Evolutionary conservation across 2,329 filamentous ascomycete species (phyloP), one percentile per base, ranked within the genome.

Genomic region (Leptographium galeiforme): DNA sequence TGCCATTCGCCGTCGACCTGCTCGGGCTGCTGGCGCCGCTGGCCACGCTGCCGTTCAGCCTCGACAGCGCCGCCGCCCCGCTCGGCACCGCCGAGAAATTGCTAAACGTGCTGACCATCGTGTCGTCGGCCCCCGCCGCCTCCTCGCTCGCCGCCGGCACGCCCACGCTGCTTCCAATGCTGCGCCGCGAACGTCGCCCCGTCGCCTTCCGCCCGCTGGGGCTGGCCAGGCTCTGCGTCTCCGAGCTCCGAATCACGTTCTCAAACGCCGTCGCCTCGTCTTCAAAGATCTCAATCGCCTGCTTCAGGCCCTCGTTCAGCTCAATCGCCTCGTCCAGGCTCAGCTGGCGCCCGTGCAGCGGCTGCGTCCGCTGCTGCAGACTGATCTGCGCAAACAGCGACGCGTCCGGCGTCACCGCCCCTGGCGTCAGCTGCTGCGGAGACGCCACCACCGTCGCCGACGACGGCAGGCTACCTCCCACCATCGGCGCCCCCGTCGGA

Each of bases 61-160:
- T 13, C 41, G 50, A 48, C 13, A 36, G 41, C 10, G 55, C 11
- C 49, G 30, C 51, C 8, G 55, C 6, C 43, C 30, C 48, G 61
- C 91, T 88, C 7, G 89, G 89, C 52, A 95, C 81, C 10, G 88
- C 89, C 1, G 91, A 96, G 68, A 96, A 96, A 13, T 78, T 82
- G 71, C 89, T 95, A 65, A 95, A 86, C 4, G 84, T 84, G 75
- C 88, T 95, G 67, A 89, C 75, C 78, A 84, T 70, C 46, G 82
- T 85, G 60, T 88, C 84, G 59, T 89, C 84, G 1, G 76, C 78
- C 45, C 76, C 76, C 45, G 74, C 72, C n/a, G 67, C 59, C 12
- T 67, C 65, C 34, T 64, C 61, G 41, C 63, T 64, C n/a, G 56
- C 55, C 16, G 56, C 56, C 14, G 53, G 53, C 33, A 44, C 13